Conservation (phyloP, 2,329 filamentous ascomycete species). For the Alternaria rosae region DNA sequence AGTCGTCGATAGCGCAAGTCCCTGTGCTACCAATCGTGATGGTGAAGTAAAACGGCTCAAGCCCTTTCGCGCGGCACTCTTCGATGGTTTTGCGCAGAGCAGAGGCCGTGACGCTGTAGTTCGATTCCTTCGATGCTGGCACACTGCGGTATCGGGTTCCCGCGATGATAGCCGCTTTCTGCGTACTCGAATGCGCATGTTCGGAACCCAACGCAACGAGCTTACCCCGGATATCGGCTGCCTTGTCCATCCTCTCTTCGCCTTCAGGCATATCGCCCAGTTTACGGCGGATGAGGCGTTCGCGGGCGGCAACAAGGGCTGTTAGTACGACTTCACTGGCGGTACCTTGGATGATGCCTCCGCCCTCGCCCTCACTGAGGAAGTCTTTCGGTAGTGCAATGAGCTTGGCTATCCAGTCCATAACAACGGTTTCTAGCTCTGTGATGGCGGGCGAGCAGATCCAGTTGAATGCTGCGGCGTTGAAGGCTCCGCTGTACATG, state of each 20-base stretch:
- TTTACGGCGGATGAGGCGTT: conserved; percentile 63
- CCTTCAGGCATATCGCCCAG: conserved; percentile 40
- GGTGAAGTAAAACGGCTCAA: conserved; percentile 87
- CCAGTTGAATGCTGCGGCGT: conserved; percentile 95
- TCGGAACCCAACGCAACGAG: conserved; percentile 84
- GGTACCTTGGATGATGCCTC: conserved; percentile 93
- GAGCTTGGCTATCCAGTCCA: conserved; percentile 88
- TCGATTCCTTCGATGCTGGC: conserved; percentile 66
- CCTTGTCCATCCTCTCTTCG: conserved; percentile 61
- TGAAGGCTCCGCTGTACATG: conserved; percentile 89
- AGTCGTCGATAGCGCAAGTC: conserved; percentile 86
- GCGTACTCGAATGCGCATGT: conserved; percentile 81
- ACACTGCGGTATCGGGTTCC: conserved; percentile 82
- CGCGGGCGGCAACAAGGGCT: conserved; percentile 84
- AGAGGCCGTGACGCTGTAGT: conserved; percentile 73
- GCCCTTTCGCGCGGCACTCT: conserved; percentile 70
- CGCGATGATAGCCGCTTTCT: conserved; percentile 86
- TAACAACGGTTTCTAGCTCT: conserved; percentile 88
- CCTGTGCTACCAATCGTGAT: conserved; percentile 85
- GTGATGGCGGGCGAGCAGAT: conserved; percentile 91
- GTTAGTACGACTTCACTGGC: conserved; percentile 89
- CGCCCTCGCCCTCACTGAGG: conserved; percentile 76
- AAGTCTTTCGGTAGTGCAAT: conserved; percentile 77
- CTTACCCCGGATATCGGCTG: conserved; percentile 70
- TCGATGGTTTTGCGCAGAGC: conserved; percentile 69